Conservation (phyloP, 768 basidiomycete species). For the Tulasnella sp. region DNA sequence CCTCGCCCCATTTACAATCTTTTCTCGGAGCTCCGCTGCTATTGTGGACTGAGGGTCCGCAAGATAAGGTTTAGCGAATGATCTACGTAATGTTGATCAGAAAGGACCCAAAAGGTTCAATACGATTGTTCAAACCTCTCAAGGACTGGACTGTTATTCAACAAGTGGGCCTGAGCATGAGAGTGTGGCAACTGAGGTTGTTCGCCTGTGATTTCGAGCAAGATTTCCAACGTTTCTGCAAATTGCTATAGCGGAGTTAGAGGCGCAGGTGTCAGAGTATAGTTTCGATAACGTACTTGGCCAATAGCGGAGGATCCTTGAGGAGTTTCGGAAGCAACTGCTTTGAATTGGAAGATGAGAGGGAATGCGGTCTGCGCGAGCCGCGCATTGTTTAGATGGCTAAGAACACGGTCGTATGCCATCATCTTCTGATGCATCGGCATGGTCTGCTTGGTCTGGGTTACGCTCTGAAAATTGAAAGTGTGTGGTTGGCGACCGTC, state of each 20-base stretch:
- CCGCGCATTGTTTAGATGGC: conserved; percentile 70
- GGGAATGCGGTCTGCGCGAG: conserved; percentile 70
- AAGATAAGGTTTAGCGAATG: conserved; percentile 75
- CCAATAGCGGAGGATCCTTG: conserved; percentile 4
- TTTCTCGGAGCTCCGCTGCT: conserved; percentile 58
- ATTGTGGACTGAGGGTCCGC: conserved; percentile 60
- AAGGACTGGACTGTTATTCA: conserved; percentile 45
- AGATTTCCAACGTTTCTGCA: conserved; percentile 51
- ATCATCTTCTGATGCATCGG: conserved; percentile 85
- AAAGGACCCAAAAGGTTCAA: not conserved
- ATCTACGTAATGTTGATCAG: conserved; percentile 65
- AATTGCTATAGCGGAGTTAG: conserved; percentile 12
- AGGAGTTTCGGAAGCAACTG: conserved; percentile 47
- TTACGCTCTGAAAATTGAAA: not conserved
- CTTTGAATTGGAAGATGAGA: conserved; percentile 64
- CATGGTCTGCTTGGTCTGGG: conserved; percentile 27
- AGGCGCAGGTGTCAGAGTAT: not conserved
- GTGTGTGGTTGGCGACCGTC: not conserved
- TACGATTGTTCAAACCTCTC: conserved; percentile 31
- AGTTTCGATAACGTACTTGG: not conserved
- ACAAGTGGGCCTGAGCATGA: conserved; percentile 75
- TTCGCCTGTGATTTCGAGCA: conserved; percentile 71
- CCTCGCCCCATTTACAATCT: conserved; percentile 72
- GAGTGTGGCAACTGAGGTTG: conserved; percentile 73
- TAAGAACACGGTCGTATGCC: conserved; percentile 82